Conservation (phyloP, 768 basidiomycete species). For the Psilocybe sp. region DNA sequence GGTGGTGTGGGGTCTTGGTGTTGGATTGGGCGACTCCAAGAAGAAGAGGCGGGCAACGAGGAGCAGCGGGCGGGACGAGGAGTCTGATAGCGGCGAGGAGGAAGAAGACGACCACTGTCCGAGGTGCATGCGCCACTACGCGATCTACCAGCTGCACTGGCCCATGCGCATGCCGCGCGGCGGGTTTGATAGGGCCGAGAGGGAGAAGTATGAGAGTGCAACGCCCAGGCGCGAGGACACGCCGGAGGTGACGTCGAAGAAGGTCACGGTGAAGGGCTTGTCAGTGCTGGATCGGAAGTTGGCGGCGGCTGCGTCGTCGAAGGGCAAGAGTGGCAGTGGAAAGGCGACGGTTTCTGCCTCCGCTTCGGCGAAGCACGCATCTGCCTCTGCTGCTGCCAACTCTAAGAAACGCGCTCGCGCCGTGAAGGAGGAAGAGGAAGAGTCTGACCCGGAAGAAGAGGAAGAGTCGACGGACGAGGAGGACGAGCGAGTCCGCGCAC, state of each 20-base stretch:
- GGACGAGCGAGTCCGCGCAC: constrained; percentile 11
- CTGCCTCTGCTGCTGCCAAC: constrained; percentile 21
- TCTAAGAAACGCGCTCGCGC: constrained; percentile 28
- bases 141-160: constrained; percentile 74
- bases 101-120: background rate
- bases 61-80: constrained; percentile 19
- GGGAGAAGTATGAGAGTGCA: constrained; percentile 9
- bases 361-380: background rate
- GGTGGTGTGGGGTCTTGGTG: constrained; percentile 69
- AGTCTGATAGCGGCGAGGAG: too few species aligned
- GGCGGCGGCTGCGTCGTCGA: constrained; percentile 29
- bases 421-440: constrained; percentile 22
- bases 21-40: constrained; percentile 43
- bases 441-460: constrained; percentile 21
- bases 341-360: too few species aligned
- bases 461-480: constrained; percentile 18
- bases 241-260: constrained; percentile 45
- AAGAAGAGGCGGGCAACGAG: constrained; percentile 65
- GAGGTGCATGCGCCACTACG: constrained; percentile 78
- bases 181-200: constrained; percentile 21
- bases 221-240: constrained; percentile 49
- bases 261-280: constrained; percentile 49
- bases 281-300: constrained; percentile 56
- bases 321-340: too few species aligned
- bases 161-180: constrained; percentile 60